A percentile compares a stretch with the other conserved stretches of the same genome.
Conservation (phyloP, 1,284 basidiomycete species). For the Tremellales sp. region DNA sequence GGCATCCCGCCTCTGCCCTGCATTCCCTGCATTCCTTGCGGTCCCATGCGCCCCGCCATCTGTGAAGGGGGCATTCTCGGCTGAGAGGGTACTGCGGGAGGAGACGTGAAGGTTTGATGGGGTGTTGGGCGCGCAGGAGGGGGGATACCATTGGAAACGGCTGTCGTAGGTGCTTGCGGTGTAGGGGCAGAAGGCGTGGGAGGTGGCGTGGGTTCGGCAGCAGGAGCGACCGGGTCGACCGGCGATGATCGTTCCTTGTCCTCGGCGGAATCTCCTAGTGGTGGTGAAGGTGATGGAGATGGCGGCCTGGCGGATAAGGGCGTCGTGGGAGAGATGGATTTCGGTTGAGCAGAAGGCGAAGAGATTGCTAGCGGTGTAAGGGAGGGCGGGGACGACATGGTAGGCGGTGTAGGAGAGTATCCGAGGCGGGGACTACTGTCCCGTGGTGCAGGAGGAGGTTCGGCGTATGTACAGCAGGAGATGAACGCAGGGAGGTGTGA, state of each 20-base stretch:
- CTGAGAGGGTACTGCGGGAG: slow-evolving; percentile 6
- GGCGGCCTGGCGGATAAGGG: background rate
- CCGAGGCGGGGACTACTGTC: too few species aligned
- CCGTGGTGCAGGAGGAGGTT: too few species aligned
- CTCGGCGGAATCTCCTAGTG: background rate
- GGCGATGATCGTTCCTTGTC: background rate
- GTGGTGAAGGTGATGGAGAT: slow-evolving; percentile 2
- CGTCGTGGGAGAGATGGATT: background rate
- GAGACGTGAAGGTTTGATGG: slow-evolving; percentile 1
- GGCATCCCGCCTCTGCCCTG: slow-evolving; percentile 22
- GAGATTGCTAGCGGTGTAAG: slow-evolving; percentile 11
- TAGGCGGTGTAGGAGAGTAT: too few species aligned
- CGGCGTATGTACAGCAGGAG: too few species aligned
- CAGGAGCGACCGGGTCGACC: background rate
- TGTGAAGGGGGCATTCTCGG: slow-evolving; percentile 3
- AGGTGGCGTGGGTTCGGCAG: background rate
- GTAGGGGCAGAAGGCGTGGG: background rate
- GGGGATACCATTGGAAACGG: slow-evolving; percentile 7
- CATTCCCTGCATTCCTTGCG: slow-evolving; percentile 6
- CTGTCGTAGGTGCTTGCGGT: slow-evolving; percentile 13
- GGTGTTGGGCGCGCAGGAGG: slow-evolving; percentile 4
- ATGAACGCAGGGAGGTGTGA: too few species aligned
- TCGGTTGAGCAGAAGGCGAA: background rate
- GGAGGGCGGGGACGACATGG: slow-evolving; percentile 15
- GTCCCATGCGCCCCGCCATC: slow-evolving; percentile 5